Evolutionary conservation across 2,329 filamentous ascomycete species (phyloP), one percentile per base, ranked within the genome.

Genomic region (Neonectria faginata): DNA sequence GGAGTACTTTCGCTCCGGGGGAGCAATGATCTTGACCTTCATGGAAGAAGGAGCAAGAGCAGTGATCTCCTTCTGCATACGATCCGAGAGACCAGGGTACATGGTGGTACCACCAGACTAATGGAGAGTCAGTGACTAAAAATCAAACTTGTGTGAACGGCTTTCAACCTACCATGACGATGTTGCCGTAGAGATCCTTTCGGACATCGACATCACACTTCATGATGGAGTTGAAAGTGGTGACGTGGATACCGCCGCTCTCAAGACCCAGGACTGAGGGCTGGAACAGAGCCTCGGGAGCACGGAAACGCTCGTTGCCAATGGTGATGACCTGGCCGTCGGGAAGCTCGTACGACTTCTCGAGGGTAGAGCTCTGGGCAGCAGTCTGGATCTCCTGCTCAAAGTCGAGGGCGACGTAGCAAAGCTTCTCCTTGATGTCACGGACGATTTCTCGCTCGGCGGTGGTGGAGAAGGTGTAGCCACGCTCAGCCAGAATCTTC

Each of bases 21-120:
- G 96, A 87, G 96, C 96, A 83, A 99, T 98, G 87, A 99, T 98
- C 93, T 98, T 98, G 90, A 99, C 95, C 93, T 98, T 98, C 96
- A 99, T 98, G 80, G 94, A 97, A 74, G 96, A 98, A 80, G 96
- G 96, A 82, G 96, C 96, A 86, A 99, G 92, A 82, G 94, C 92
- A 83, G 94, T 98, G 84, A 99, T 98, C 89, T 99, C 96, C 93
- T 99, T 98, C 88, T 99, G 96, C 96, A 99, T 98, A 90, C 96
- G 96, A 89, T 99, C 96, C 84, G 94, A 97, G 85, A 99, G 97
- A 94, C 96, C 96, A 78, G 96, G 96, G 89, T 98, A 99, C 96
- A 99, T 98, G 84, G 96, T 99, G 81, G 96, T 99, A 90, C 96
- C 96, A 92, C 96, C 96, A 89, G 96, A 99, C 94, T 97, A 54